phyloP scores from a whole-genome alignment of 208 protist species.

The Endotrypanum monterogeii region DNA sequence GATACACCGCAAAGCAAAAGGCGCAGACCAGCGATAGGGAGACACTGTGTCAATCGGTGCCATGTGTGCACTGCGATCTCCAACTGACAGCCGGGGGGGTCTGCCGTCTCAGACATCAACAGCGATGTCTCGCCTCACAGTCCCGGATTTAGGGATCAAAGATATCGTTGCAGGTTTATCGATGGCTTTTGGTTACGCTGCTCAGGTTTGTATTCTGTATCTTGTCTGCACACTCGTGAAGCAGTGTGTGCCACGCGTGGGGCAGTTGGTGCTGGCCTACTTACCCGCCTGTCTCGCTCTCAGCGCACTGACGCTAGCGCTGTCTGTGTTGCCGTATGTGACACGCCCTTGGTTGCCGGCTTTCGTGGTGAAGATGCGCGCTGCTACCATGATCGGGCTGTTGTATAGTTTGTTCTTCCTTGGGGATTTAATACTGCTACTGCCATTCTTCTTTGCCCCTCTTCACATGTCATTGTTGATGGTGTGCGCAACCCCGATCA shows the following conservation, averaged over 20 bases:
- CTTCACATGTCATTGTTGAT: slow-evolving; percentile 51
- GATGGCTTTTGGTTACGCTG: neutral
- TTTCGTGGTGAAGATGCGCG: slow-evolving; percentile 40
- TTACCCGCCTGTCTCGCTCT: slow-evolving; percentile 35
- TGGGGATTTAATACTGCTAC: slow-evolving; percentile 23
- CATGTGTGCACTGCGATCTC: too few species aligned
- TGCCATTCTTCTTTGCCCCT: slow-evolving; percentile 42
- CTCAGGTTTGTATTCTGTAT: neutral
- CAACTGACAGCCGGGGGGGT: too few species aligned
- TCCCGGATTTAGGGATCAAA: too few species aligned
- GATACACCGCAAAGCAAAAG: too few species aligned
- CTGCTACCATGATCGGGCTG: slow-evolving; percentile 44
- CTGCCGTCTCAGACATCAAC: too few species aligned
- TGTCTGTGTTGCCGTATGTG: slow-evolving; percentile 66
- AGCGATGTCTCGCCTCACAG: too few species aligned
- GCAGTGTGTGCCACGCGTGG: slow-evolving; percentile 42
- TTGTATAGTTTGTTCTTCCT: slow-evolving; percentile 56
- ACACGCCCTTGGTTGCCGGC: slow-evolving; percentile 38
- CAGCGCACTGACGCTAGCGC: slow-evolving; percentile 30
- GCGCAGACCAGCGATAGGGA: too few species aligned
- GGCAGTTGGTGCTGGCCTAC: slow-evolving; percentile 34
- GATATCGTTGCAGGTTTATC: too few species aligned
- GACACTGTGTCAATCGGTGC: too few species aligned
- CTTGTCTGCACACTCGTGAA: neutral
- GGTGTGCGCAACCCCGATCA: slow-evolving; percentile 11